Evolutionary conservation across 306 rosid species (phyloP).

Genomic region (Mucuna pruriens): DNA sequence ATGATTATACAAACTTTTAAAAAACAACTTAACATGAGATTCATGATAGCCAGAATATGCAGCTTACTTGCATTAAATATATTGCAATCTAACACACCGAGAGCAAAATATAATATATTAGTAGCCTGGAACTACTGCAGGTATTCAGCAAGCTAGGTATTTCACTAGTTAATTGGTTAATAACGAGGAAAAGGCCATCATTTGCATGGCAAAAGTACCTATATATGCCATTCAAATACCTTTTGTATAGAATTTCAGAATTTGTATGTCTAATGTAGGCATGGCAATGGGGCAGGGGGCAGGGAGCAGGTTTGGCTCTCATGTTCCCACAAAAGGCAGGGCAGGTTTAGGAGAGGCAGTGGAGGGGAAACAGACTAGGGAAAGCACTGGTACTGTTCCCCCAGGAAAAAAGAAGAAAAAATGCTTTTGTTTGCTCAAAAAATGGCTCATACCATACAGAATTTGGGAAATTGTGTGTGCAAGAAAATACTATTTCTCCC

Average conservation of each 20-base stretch:
- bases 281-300: background rate
- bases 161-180: background rate
- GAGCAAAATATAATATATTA: conserved; percentile 4
- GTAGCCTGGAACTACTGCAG: background rate
- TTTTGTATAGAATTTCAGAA: background rate
- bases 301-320: background rate
- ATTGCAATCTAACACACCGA: conserved; percentile 13
- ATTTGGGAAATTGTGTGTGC: too few relatives aligned
- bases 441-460: too few relatives aligned
- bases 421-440: too few relatives aligned
- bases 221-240: background rate
- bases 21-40: conserved; percentile 22
- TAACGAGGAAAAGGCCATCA: background rate
- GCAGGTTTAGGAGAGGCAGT: too few relatives aligned
- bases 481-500: too few relatives aligned
- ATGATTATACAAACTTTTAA: conserved; percentile 21
- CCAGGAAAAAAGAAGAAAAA: too few relatives aligned
- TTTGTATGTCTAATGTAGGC: background rate
- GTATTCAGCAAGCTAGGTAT: conserved; percentile 15
- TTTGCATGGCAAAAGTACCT: background rate
- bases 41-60: conserved; percentile 22
- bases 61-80: conserved; percentile 12
- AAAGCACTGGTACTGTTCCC: too few relatives aligned
- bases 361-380: too few relatives aligned
- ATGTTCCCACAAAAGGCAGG: too few relatives aligned